Percentiles rank a stretch among this genome's conserved stretches.
These are phyloP conservation scores for Anthoceros angustus DNA, from an alignment of 225 moss, liverwort and hornwort species.

Conservation along the genomic window DNA sequence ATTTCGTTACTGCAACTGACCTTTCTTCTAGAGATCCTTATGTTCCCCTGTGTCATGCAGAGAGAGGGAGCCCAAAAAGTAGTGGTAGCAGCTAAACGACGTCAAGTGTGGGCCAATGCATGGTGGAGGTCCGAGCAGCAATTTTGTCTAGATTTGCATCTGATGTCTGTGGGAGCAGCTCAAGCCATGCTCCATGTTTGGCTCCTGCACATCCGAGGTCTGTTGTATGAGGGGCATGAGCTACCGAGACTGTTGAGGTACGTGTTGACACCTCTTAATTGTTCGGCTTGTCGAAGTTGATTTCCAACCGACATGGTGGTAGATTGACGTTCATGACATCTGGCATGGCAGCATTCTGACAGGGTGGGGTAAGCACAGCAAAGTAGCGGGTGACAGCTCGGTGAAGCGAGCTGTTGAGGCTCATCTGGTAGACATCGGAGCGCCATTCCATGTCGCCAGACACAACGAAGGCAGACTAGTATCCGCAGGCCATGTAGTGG, in stretches of 20 bases:
- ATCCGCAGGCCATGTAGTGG: constrained; percentile 71
- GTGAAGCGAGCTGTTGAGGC: constrained; percentile 85
- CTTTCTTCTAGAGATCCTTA: not conserved
- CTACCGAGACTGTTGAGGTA: constrained; percentile 73
- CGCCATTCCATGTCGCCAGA: constrained; percentile 74
- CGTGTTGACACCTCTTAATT: not conserved
- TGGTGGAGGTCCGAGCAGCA: constrained; percentile 99
- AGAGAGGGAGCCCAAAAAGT: constrained; percentile 85
- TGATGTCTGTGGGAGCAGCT: constrained; percentile 98
- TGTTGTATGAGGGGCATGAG: constrained; percentile 81
- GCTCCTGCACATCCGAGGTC: constrained; percentile 70
- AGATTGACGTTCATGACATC: not conserved
- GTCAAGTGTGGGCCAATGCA: constrained; percentile 93
- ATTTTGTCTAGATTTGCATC: constrained; percentile 83
- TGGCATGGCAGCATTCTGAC: constrained; percentile 54
- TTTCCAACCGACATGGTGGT: no score
- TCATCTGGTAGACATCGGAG: constrained; percentile 58
- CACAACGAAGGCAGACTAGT: constrained; percentile 91
- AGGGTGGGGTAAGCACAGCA: constrained; percentile 98
- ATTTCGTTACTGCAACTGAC: not conserved
- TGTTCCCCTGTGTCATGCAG: constrained; percentile 15
- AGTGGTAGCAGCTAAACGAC: constrained; percentile 68
- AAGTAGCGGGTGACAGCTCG: constrained; percentile 84
- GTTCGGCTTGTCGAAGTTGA: not conserved
- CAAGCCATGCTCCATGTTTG: constrained; percentile 98